phyloP scores from a whole-genome alignment of 192 early-diverging fungal species.

The Obelidium mucronatum region DNA sequence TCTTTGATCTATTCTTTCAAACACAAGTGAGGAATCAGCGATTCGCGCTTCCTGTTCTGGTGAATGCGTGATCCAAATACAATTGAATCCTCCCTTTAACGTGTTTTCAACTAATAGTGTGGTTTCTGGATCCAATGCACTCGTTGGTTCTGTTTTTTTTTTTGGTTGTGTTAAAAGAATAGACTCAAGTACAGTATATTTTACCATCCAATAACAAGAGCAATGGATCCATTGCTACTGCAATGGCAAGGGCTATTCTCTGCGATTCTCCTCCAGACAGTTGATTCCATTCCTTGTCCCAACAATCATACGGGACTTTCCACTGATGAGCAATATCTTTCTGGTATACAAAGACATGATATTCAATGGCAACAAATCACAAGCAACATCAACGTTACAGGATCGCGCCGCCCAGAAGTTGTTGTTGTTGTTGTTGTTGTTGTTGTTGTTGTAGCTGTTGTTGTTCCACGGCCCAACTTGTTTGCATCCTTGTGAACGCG shows the following conservation, averaged over 20 bases:
- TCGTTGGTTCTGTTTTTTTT: constrained; percentile 75
- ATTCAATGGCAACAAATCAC: neutral
- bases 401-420: too few relatives aligned
- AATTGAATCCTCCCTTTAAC: constrained; percentile 64
- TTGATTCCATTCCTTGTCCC: constrained; percentile 78
- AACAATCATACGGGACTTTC: constrained; percentile 70
- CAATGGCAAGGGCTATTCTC: constrained; percentile 81
- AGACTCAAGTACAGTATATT: neutral
- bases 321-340: constrained; percentile 66
- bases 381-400: too few relatives aligned
- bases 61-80: constrained; percentile 78
- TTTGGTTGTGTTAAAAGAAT: neutral
- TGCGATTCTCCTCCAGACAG: constrained; percentile 90
- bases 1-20: neutral
- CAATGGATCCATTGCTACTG: constrained; percentile 75
- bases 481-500: too few relatives aligned
- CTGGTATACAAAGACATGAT: too few relatives aligned
- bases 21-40: neutral
- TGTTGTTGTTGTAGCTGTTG: too few relatives aligned
- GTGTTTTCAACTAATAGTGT: constrained; percentile 76
- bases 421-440: too few relatives aligned
- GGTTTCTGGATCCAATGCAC: constrained; percentile 79
- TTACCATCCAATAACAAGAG: constrained; percentile 82
- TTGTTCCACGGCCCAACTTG: too few relatives aligned
- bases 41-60: constrained; percentile 41